Percentiles rank a stretch among this genome's conserved stretches.
These are phyloP conservation scores for Gypsophila paniculata DNA, from an alignment of 179 eudicot species.

Conservation along the genomic window DNA sequence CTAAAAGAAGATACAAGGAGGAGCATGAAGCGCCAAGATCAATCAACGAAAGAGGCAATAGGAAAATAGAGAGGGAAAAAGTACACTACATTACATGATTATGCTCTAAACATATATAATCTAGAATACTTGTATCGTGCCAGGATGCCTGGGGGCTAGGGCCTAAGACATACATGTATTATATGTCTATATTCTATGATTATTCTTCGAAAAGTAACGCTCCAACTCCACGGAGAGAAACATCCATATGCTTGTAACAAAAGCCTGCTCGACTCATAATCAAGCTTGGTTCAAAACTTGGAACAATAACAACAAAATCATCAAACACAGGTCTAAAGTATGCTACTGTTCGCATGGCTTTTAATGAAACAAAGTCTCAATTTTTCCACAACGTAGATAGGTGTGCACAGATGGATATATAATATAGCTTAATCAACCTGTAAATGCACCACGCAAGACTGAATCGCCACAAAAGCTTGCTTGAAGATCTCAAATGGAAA, in stretches of 20 bases:
- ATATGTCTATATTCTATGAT: background rate
- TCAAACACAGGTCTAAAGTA: background rate
- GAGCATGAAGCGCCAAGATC: background rate
- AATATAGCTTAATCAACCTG: conserved; percentile 51
- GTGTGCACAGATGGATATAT: background rate
- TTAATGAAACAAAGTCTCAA: background rate
- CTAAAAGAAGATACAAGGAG: background rate
- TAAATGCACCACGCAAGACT: conserved; percentile 96
- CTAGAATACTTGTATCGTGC: background rate
- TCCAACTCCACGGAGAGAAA: background rate
- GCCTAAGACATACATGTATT: background rate
- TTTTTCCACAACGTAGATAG: background rate
- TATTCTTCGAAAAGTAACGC: background rate
- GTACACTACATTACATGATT: background rate
- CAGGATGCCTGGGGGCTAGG: background rate
- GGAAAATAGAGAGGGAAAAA: background rate
- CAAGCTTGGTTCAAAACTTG: background rate
- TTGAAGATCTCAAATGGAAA: conserved; percentile 92
- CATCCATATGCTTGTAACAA: background rate
- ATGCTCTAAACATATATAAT: no score
- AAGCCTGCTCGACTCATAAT: background rate
- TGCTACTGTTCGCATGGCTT: background rate
- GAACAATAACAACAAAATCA: background rate
- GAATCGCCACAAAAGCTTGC: conserved; percentile 98
- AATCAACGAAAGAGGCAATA: background rate